A percentile compares a stretch with the other conserved stretches of the same genome.
Conservation (phyloP, 768 basidiomycete species). For the Rhizopogon salebrosus region DNA sequence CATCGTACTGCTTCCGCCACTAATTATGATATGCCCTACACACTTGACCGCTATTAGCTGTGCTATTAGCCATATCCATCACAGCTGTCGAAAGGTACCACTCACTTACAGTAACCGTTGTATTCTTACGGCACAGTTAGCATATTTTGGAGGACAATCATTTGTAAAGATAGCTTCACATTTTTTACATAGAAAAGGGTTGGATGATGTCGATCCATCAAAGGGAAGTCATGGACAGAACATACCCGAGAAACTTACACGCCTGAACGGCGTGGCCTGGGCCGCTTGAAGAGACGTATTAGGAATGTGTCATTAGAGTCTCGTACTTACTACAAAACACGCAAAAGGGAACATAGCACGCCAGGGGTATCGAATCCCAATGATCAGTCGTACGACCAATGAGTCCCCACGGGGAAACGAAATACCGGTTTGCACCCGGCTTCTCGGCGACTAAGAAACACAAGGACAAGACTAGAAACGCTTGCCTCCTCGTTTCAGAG, state of each 20-base stretch:
- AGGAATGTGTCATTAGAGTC: constrained; percentile 2
- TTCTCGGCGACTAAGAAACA: neutral
- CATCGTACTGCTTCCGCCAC: constrained; percentile 2
- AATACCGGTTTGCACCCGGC: neutral
- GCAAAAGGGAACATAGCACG: neutral
- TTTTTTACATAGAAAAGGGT: constrained; percentile 2
- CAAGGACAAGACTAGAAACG: constrained; percentile 46
- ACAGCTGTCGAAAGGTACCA: neutral
- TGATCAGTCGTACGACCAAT: constrained; percentile 11
- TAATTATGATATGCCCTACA: neutral
- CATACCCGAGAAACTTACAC: constrained; percentile 4
- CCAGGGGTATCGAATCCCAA: neutral
- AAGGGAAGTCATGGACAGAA: neutral
- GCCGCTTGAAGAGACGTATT: neutral
- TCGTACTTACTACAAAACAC: constrained; percentile 1
- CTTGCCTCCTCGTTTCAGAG: constrained; percentile 70
- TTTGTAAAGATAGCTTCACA: constrained; percentile 11
- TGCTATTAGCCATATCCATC: constrained; percentile 1
- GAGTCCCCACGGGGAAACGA: neutral
- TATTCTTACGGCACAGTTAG: constrained; percentile 1
- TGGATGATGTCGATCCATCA: constrained; percentile 2
- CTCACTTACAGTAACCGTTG: neutral
- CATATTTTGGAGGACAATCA: neutral
- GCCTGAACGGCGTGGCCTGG: neutral
- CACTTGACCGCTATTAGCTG: constrained; percentile 5